A percentile compares a stretch with the other conserved stretches of the same genome.
phyloP scores from a whole-genome alignment of 2,329 filamentous ascomycete species.

The Clarireedia homoeocarpa region DNA sequence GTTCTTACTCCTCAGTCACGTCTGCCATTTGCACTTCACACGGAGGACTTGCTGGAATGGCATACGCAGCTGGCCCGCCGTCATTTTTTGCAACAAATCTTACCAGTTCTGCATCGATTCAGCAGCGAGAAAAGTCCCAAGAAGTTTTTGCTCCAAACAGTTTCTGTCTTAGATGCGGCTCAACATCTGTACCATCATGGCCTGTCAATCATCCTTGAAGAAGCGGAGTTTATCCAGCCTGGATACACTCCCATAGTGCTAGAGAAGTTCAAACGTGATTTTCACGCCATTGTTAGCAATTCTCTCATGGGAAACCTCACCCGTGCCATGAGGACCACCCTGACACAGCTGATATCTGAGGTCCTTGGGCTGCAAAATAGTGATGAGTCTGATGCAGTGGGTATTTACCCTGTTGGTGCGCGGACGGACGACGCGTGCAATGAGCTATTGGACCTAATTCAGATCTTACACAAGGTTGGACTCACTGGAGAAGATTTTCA shows the following conservation, averaged over 20 bases:
- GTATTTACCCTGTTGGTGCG: neutral
- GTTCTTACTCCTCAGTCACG: conserved; percentile 41
- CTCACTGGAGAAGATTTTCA: conserved; percentile 63
- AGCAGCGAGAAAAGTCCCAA: conserved; percentile 29
- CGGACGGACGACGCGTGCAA: conserved; percentile 35
- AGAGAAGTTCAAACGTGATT: conserved; percentile 49
- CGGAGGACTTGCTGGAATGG: conserved; percentile 51
- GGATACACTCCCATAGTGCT: conserved; percentile 34
- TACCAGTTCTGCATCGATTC: conserved; percentile 45
- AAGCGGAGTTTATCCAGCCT: conserved; percentile 32
- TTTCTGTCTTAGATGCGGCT: conserved; percentile 52
- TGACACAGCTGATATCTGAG: conserved; percentile 42
- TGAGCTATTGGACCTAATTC: conserved; percentile 48
- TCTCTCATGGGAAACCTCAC: conserved; percentile 48
- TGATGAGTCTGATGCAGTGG: neutral
- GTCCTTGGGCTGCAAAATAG: conserved; percentile 31
- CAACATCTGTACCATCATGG: conserved; percentile 50
- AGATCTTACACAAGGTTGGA: conserved; percentile 55
- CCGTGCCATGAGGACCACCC: conserved; percentile 44
- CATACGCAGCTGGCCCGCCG: conserved; percentile 52
- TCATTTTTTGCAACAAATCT: conserved; percentile 52
- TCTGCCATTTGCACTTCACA: conserved; percentile 43
- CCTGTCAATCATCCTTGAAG: conserved; percentile 41
- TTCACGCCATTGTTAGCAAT: conserved; percentile 58
- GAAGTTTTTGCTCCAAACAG: conserved; percentile 42